A percentile compares a stretch with the other conserved stretches of the same genome.
Conservation (phyloP, 495 filamentous ascomycete genomes). For the Penicilliopsis zonata region DNA sequence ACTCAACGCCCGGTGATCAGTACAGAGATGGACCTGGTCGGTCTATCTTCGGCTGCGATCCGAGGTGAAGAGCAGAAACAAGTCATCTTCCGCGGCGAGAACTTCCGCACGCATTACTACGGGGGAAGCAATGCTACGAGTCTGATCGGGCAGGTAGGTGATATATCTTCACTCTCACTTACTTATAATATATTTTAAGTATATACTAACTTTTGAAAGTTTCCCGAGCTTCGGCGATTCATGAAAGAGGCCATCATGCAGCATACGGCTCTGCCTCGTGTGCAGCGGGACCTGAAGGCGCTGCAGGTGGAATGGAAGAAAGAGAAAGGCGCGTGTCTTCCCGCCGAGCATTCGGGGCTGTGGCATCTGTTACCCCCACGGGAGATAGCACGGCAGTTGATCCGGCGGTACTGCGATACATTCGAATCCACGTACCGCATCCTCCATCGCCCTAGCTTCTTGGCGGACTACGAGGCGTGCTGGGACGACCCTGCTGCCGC, state of each 20-base stretch:
- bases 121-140: conserved; percentile 26
- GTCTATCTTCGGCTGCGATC: conserved; percentile 6
- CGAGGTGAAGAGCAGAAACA: conserved; percentile 8
- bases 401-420: conserved; percentile 30
- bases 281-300: conserved; percentile 20
- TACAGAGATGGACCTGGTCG: conserved; percentile 6
- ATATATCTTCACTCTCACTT: too few species aligned
- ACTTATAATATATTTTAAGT: too few species aligned
- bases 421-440: conserved; percentile 39
- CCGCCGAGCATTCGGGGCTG: conserved; percentile 10
- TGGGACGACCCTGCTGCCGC: conserved; percentile 21
- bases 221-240: conserved; percentile 23
- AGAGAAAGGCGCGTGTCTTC: conserved; percentile 5
- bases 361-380: conserved; percentile 19
- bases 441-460: conserved; percentile 38
- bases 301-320: conserved; percentile 17
- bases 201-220: too few species aligned
- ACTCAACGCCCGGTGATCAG: background rate
- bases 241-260: conserved; percentile 26
- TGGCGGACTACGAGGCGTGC: conserved; percentile 30
- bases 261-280: conserved; percentile 12
- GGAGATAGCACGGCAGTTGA: conserved; percentile 29
- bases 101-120: conserved; percentile 31
- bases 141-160: conserved; percentile 25
- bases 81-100: conserved; percentile 26